Base-by-base conservation (phyloP, 2,329 filamentous ascomycete genomes). In the Epichloe hybrida region DNA sequence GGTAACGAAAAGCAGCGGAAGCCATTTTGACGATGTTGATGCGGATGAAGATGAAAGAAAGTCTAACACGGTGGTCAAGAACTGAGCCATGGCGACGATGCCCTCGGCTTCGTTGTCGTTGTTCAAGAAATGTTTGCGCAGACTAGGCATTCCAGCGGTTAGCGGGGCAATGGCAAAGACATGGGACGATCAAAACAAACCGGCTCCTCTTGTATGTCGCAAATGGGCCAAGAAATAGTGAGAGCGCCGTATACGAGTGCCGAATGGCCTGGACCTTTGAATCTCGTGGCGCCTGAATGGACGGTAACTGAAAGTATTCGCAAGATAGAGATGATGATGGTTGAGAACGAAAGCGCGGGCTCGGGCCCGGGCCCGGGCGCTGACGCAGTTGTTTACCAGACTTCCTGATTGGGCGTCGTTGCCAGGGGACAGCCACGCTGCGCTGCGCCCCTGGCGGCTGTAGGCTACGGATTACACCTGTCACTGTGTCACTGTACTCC, bases 21-120 rank as follows among this genome's bases (percentile, higher is more conserved):
- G 56, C 50, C 56, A 64, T 60, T 27, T 42, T 48, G 56, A 53
- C 52, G 47, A 51, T 56, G 53, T 31, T 54, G 52, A 44, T 50
- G 47, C 20, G 43, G 20, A 42, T 15, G 27, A 23, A 43, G 36
- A 52, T 52, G 49, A 38, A 46, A 23, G 46, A 51, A 42, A 43
- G 46, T 69, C 68, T 64, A 64, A 70, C 68, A 70, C 68, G 53
- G 68, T 70, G 46, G 66, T 69, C 55, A 70, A 62, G 60, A 70
- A 70, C 56, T 69, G 67, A 47, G 68, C 62, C 68, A 70, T 70
- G 54, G 52, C 57, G 56, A 55, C 49, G 48, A 54, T 50, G 50
- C 46, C 52, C 53, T 51, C 41, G 50, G 11, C 27, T 15, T 27
- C 15, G 36, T 13, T 34, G 27, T 47, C 48, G 51, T 54, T 45